Base-by-base conservation (phyloP, 306 rosid genomes). In the Citrullus mucosospermus region DNA sequence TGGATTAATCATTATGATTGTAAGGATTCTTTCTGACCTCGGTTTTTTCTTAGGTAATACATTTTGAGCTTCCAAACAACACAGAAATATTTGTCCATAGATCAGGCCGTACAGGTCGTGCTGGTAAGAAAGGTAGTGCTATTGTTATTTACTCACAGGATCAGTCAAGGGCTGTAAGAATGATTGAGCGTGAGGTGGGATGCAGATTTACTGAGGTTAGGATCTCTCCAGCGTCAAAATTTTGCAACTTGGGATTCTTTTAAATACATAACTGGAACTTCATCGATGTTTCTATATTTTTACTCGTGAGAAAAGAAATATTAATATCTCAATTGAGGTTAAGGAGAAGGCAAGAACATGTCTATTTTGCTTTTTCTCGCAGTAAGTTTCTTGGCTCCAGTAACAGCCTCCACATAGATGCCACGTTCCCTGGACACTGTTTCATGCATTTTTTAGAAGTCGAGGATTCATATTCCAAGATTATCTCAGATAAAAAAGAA, bases 21-120 rank as follows among this genome's bases (percentile, higher is more conserved):
- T 25, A 18, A 50, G 53, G 43, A 53, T 51, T 36, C 6, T 44
- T 39, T 69, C 34, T 69, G 76, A 69, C 50, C 15, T 63, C 13
- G 3, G 14, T 55, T 79, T 55, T 68, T 55, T 9, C 13, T 20
- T 77, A 96, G 99, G 78, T 96, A 28, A 90, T 96, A 85, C 99
- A 96, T 82, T 96, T 82, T n/a, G 99, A 92, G 83, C 96, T 91
- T 80, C 98, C 99, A 85, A 96, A 90, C 83, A 67, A 67, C 83
- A 88, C 99, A 15, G 99, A 93, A 87, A 92, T 93, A 90, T 96
- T 96, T 91, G 98, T 96, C 80, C 99, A 96, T 78, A 93, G 99
- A 82, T 92, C 99, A 3, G 99, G 99, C 55, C 86, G 99, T 77
- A 96, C 99, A 72, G 99, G 99, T 39, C 96, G 99, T 84, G 98